Base-by-base conservation (phyloP, 2,329 filamentous ascomycete genomes). In the Chaetomium globosum region DNA sequence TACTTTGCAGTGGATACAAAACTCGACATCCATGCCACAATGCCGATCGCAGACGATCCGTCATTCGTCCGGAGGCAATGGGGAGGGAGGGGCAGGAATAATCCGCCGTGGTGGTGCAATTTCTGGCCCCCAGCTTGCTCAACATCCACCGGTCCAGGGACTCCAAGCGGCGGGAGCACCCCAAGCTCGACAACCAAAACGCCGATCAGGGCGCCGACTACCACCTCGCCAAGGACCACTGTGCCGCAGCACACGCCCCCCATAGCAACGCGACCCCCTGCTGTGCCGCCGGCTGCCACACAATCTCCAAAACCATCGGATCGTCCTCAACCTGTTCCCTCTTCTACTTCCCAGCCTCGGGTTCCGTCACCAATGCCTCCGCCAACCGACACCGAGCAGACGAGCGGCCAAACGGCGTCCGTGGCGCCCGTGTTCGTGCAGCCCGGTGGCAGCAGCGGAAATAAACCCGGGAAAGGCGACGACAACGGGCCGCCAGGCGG, bases 251-350 rank as follows among this genome's bases (percentile, higher is more conserved):
- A 54, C 21, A 30, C 56, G 36, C 30, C 56, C 19, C 56, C 62
- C 5, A 49, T 48, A 13, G 28, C 26, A 33, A 64, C 61, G 7
- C 61, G 12, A 28, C 28, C 55, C 10, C 43, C 53, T n/a, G 60
- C 39, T 43, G 48, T 48, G 61, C 61, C 53, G 60, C 60, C 61
- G 30, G 54, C 61, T 43, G 31, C 43, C 30, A 58, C 61, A 21
- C 49, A 43, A 16, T 21, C 57, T 12, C 21, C 62, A 23, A 39
- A 64, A 49, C 31, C 62, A 4, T 19, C 51, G 3, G n/a, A 30
- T 8, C 56, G 55, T 12, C 26, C 54, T 46, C 26, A n/a, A 5
- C 36, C 39, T 31, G 39, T 30, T 30, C 56, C 51, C 16, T 49
- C 62, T 21, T 39, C 62, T 28, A 60, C 56, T 10, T 12, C 51